phyloP scores from a whole-genome alignment of 1,139 yeast species.

The Zygosaccharomyces pseudobailii region DNA sequence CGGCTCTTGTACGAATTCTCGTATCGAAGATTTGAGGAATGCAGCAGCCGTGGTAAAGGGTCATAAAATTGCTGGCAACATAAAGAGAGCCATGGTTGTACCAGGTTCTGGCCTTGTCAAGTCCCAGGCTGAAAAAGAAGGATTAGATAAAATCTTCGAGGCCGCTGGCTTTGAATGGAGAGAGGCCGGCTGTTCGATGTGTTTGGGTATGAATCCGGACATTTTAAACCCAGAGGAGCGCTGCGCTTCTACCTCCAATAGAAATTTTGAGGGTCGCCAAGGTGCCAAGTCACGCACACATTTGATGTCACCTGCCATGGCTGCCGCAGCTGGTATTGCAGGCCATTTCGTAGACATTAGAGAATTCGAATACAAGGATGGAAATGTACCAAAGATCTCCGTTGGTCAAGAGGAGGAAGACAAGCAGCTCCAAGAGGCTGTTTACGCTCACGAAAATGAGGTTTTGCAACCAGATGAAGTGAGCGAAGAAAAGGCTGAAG shows the following conservation, averaged over 20 bases:
- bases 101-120: constrained; percentile 97
- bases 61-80: constrained; percentile 75
- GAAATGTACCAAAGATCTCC: constrained; percentile 57
- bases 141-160: constrained; percentile 81
- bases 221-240: constrained; percentile 90
- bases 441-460: constrained; percentile 64
- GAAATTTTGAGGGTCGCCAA: constrained; percentile 99
- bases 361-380: constrained; percentile 59
- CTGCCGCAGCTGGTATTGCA: constrained; percentile 94
- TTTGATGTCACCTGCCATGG: constrained; percentile 98
- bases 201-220: constrained; percentile 99
- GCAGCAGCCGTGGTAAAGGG: constrained; percentile 95
- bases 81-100: constrained; percentile 81
- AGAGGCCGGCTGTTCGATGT: constrained; percentile 99
- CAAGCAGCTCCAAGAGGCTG: constrained; percentile 60
- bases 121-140: constrained; percentile 89
- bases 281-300: constrained; percentile 97
- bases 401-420: constrained; percentile 53
- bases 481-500: constrained; percentile 36
- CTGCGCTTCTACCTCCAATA: constrained; percentile 97
- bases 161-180: constrained; percentile 98
- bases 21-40: constrained; percentile 93
- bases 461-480: constrained; percentile 41
- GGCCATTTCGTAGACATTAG: constrained; percentile 92
- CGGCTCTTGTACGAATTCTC: constrained; percentile 97